These are phyloP conservation scores for Barnettozyma wickerhamii DNA, from an alignment of 805 yeast species.

Conservation along the genomic window DNA sequence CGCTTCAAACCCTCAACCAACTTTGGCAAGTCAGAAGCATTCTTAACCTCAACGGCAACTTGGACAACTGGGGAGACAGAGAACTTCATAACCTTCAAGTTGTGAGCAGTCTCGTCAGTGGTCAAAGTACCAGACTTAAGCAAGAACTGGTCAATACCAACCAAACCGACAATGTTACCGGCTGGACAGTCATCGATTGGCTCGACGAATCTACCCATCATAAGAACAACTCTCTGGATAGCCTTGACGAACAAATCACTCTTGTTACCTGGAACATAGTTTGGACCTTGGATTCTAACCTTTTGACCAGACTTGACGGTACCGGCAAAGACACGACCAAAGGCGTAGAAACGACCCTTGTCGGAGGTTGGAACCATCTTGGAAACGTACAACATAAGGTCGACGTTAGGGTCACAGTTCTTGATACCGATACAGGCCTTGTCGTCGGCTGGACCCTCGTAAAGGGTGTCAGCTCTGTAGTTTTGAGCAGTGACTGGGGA, in stretches of 20 bases:
- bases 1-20: constrained; percentile 99
- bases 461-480: constrained; percentile 98
- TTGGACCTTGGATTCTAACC: constrained; percentile 99
- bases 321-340: constrained; percentile 99
- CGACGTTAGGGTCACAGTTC: constrained; percentile 98
- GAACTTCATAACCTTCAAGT: constrained; percentile 99
- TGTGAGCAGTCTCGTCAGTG: constrained; percentile 95
- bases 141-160: constrained; percentile 99
- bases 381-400: constrained; percentile 98
- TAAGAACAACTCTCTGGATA: constrained; percentile 97
- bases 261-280: constrained; percentile 98
- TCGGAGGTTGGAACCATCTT: constrained; percentile 99
- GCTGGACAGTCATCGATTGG: constrained; percentile 99
- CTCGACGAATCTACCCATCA: constrained; percentile 99
- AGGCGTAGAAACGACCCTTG: constrained; percentile 99
- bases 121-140: constrained; percentile 99
- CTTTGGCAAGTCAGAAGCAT: constrained; percentile 99
- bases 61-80: constrained; percentile 99
- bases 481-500: constrained; percentile 99
- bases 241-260: constrained; percentile 96
- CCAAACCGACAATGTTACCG: constrained; percentile 99
- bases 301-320: constrained; percentile 98
- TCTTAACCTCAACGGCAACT: constrained; percentile 99
- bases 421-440: constrained; percentile 86
- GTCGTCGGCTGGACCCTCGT: constrained; percentile 98